phyloP scores from a whole-genome alignment of 139 green algal species.

The Auxenochlorella pyrenoidosa region DNA sequence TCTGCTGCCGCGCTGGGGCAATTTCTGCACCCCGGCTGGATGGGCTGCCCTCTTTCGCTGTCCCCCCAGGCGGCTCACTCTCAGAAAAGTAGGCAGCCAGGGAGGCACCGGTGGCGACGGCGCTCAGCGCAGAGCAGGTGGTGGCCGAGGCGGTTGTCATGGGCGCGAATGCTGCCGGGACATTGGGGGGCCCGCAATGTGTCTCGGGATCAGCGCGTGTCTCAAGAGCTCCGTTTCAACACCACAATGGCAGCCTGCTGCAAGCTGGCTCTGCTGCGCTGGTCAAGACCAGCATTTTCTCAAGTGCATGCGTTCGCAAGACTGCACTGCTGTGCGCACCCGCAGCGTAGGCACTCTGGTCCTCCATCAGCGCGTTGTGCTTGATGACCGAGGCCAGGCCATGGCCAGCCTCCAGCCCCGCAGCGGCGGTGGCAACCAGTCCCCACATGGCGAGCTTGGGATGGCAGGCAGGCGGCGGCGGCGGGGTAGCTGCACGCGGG shows the following conservation, averaged over 20 bases:
- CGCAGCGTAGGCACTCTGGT: background rate
- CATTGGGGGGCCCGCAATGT: too few species aligned
- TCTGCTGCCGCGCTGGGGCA: too few species aligned
- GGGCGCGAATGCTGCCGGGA: conserved; percentile 5
- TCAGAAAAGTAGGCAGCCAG: conserved; percentile 30
- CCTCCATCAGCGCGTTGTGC: conserved; percentile 26
- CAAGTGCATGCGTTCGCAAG: too few species aligned
- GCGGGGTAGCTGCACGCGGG: background rate
- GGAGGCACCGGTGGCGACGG: conserved; percentile 13
- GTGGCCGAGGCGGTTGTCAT: background rate
- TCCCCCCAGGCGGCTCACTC: too few species aligned
- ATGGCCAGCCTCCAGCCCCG: conserved; percentile 17
- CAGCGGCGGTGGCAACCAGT: conserved; percentile 13
- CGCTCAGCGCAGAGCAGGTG: conserved; percentile 11
- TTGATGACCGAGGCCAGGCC: conserved; percentile 12
- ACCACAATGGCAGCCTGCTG: too few species aligned
- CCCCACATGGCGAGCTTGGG: conserved; percentile 4
- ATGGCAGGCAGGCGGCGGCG: background rate
- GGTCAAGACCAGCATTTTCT: background rate
- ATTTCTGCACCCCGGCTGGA: too few species aligned
- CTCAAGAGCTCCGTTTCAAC: too few species aligned
- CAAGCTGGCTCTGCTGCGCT: background rate
- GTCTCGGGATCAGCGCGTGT: too few species aligned
- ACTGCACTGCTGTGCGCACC: background rate
- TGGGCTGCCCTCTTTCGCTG: too few species aligned